Evolutionary conservation across 1,139 yeast species (phyloP).

Genomic region (Saccharomycopsis crataegensis): DNA sequence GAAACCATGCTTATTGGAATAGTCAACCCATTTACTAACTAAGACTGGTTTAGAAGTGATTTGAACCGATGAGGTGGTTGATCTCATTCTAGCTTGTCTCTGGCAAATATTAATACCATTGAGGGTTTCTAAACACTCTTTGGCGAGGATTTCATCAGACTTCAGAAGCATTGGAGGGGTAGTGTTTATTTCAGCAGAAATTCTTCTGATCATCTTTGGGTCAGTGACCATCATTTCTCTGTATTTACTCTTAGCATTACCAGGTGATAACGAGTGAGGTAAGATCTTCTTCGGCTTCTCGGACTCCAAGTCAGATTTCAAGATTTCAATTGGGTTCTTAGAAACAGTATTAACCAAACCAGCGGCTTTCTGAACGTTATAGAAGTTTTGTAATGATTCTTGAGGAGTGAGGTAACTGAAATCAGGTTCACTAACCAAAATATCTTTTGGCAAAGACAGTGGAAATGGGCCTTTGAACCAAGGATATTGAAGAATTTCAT

Average conservation of each 20-base stretch:
- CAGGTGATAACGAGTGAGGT: slow-evolving; percentile 89
- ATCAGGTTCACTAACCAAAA: slow-evolving; percentile 53
- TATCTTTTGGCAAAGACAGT: slow-evolving; percentile 51
- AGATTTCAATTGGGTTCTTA: slow-evolving; percentile 61
- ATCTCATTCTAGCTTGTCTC: slow-evolving; percentile 34
- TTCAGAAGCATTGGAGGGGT: slow-evolving; percentile 24
- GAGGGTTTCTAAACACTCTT: slow-evolving; percentile 36
- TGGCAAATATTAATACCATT: slow-evolving; percentile 37
- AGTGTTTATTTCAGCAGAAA: slow-evolving; percentile 25
- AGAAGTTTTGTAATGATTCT: slow-evolving; percentile 65
- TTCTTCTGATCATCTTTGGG: slow-evolving; percentile 24
- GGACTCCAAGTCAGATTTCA: slow-evolving; percentile 62
- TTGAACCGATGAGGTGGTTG: slow-evolving; percentile 24
- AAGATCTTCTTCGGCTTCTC: slow-evolving; percentile 64
- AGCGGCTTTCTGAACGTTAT: slow-evolving; percentile 53
- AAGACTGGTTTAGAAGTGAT: slow-evolving; percentile 55
- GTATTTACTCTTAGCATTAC: slow-evolving; percentile 82
- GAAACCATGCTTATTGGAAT: slow-evolving; percentile 91
- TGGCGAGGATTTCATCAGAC: slow-evolving; percentile 33
- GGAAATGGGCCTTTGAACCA: slow-evolving; percentile 91
- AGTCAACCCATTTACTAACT: slow-evolving; percentile 96
- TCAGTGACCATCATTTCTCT: slow-evolving; percentile 48
- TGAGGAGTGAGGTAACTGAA: slow-evolving; percentile 25
- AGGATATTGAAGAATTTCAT: slow-evolving; percentile 70
- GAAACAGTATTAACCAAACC: slow-evolving; percentile 42